phyloP scores from a whole-genome alignment of 2,329 filamentous ascomycete species.

The Colletotrichum navitas region DNA sequence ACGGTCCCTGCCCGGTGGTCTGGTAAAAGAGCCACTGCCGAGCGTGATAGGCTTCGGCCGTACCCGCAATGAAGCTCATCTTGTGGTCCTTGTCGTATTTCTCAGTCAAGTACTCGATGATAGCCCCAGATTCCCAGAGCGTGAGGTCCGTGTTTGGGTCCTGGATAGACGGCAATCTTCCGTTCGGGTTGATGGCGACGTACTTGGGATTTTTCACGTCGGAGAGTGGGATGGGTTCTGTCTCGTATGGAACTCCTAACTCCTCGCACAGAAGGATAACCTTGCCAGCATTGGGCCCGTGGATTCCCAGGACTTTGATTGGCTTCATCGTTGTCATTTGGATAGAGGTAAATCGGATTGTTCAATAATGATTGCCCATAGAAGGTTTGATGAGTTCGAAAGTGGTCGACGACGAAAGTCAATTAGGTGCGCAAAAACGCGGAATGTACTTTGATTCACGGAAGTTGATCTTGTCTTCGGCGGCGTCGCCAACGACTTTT shows the following conservation, averaged over 20 bases:
- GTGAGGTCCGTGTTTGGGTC: slow-evolving; percentile 52
- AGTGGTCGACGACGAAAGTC: too few species aligned
- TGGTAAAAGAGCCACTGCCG: slow-evolving; percentile 56
- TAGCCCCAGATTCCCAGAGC: slow-evolving; percentile 49
- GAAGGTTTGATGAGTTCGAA: too few species aligned
- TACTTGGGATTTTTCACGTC: slow-evolving; percentile 46
- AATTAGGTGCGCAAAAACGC: too few species aligned
- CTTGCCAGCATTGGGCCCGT: slow-evolving; percentile 17
- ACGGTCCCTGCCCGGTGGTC: slow-evolving; percentile 56
- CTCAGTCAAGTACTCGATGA: slow-evolving; percentile 49
- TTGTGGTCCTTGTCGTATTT: slow-evolving; percentile 43
- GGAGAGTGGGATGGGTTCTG: slow-evolving; percentile 41
- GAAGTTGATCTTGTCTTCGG: too few species aligned
- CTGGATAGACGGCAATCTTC: slow-evolving; percentile 50
- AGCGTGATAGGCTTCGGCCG: slow-evolving; percentile 38
- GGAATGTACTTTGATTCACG: background rate
- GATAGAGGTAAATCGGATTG: background rate
- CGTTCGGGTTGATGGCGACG: slow-evolving; percentile 52
- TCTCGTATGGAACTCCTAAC: slow-evolving; percentile 45
- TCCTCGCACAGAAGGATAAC: slow-evolving; percentile 46
- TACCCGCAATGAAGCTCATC: slow-evolving; percentile 34
- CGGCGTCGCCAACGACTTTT: too few species aligned
- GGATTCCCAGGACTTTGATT: slow-evolving; percentile 38
- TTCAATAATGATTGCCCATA: background rate
- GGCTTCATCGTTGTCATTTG: slow-evolving; percentile 36